phyloP scores from a whole-genome alignment of 176 grass and related monocot species.

The Hsuehochloa calcarea region DNA sequence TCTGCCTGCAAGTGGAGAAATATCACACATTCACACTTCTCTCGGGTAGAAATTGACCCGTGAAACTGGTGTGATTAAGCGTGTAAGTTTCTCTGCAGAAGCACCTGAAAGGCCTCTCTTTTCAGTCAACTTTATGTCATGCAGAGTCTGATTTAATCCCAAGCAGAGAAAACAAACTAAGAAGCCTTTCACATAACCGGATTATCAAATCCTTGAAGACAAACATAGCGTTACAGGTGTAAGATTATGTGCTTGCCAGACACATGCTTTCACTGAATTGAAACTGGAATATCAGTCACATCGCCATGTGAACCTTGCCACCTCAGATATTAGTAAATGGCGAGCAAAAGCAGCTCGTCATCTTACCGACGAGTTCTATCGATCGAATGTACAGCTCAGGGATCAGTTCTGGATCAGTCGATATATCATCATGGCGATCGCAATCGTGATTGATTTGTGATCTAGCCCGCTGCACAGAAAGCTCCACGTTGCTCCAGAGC shows the following conservation, averaged over 20 bases:
- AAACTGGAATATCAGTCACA: neutral
- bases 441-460: neutral
- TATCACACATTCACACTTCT: neutral
- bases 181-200: neutral
- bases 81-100: neutral
- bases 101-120: neutral
- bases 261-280: neutral
- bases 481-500: neutral
- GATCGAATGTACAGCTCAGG: neutral
- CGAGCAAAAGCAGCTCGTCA: neutral
- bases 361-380: neutral
- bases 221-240: neutral
- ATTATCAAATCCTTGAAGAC: neutral
- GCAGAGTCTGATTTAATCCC: neutral
- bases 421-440: neutral
- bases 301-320: neutral
- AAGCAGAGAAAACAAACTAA: neutral
- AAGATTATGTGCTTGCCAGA: neutral
- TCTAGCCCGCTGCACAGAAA: neutral
- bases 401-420: neutral
- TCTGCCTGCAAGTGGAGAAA: neutral
- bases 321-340: neutral
- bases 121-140: neutral
- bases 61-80: neutral
- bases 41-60: neutral